Evolutionary conservation across 2,329 filamentous ascomycete genomes (phyloP), one percentile per base, ranked within the genome.

Genomic region (Cordyceps farinosa): DNA sequence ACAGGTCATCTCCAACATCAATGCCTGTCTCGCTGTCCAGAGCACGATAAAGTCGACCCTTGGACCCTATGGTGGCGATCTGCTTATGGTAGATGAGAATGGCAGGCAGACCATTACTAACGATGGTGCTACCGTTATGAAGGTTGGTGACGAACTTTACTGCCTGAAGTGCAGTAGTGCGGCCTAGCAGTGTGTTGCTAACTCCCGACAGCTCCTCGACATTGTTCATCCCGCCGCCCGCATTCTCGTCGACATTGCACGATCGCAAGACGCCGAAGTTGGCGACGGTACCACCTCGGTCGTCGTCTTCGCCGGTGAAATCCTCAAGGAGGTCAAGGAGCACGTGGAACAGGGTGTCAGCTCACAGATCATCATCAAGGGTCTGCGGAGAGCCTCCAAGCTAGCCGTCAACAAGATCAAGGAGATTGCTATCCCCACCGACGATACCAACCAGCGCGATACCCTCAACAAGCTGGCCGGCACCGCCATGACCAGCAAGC

Each of bases 401-500:
- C 91, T 98, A 87, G 94, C 95, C 22, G 92, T 98, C 76, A 98
- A 98, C 84, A 98, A 97, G 84, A 89, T 99, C 77, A 96, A 96
- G 85, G 95, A 99, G 80, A 97, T 99, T 76, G 90, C 93, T 54
- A 87, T 98, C 69, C 88, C 88, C 78, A 93, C 92, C 62, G 85
- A 87, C 69, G 92, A 96, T 75, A 86, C 83, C 65, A 94, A 90
- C 78, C 90, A 89, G 78, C 87, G 91, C 70, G 93, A 97, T 70
- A 98, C 93, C 48, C 84, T 99, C 65, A 80, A 83, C 75, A 96
- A 97, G 79, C 83, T 99, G 70, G 95, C 95, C 36, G 92, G 86
- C 42, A 99, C 95, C 34, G 95, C 95, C 70, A 99, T 99, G 95
- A 98, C 93, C 77, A 97, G 93, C 85, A 99, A 99, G 84, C 83